Percentiles rank a stretch among this genome's conserved stretches.
phyloP scores from a whole-genome alignment of 257 asterid species.

The Scutellaria minor region DNA sequence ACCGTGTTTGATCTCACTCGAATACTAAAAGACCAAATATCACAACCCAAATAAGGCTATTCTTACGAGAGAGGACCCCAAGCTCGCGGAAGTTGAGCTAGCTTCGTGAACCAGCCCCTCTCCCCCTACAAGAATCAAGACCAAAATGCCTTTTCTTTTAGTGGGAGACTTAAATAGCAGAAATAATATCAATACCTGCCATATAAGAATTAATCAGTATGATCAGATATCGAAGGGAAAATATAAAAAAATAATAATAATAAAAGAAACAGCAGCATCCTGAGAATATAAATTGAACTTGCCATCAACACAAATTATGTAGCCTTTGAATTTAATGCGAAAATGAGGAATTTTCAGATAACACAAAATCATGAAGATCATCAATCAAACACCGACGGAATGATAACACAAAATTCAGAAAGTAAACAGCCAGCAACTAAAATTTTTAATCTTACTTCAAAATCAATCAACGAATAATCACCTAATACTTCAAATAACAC shows the following conservation, averaged over 20 bases:
- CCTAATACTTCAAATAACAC: constrained; percentile 32
- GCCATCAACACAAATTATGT: neutral
- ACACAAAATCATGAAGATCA: constrained; percentile 5
- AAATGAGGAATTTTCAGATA: neutral
- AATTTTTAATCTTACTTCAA: constrained; percentile 32
- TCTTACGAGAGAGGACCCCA: constrained; percentile 51
- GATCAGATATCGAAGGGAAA: constrained; percentile 26
- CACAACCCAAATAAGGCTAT: constrained; percentile 29
- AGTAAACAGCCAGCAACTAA: constrained; percentile 7
- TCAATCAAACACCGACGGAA: neutral
- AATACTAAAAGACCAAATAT: constrained; percentile 24
- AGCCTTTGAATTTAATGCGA: neutral
- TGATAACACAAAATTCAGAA: constrained; percentile 16
- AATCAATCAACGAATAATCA: constrained; percentile 38
- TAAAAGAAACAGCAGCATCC: neutral
- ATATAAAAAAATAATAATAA: too few species aligned
- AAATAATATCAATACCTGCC: constrained; percentile 37
- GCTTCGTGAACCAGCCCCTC: constrained; percentile 63
- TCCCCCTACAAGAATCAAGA: constrained; percentile 34
- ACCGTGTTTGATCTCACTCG: constrained; percentile 11
- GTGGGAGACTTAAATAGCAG: neutral
- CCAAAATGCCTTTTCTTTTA: constrained; percentile 29
- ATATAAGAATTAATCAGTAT: constrained; percentile 7
- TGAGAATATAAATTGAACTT: neutral
- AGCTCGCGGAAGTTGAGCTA: constrained; percentile 49